Conservation (phyloP, 768 basidiomycete species). For the Clitopilus passeckerianus region DNA sequence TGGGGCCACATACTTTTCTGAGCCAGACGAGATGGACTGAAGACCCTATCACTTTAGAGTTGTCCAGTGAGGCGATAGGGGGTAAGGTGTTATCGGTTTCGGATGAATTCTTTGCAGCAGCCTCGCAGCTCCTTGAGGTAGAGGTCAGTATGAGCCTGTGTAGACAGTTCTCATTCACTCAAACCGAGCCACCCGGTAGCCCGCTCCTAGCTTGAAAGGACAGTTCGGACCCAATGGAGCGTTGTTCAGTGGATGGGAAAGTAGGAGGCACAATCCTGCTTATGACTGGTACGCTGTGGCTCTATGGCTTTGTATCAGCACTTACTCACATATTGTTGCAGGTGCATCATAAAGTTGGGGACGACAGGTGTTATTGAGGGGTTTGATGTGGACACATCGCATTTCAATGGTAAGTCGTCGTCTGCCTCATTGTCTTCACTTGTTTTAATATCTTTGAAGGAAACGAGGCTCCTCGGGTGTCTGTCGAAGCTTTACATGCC, state of each 20-base stretch:
- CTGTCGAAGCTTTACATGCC: conserved; percentile 57
- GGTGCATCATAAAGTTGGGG: conserved; percentile 90
- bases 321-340: conserved; percentile 20
- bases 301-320: neutral
- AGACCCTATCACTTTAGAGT: conserved; percentile 48
- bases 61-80: conserved; percentile 84
- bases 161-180: neutral
- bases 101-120: conserved; percentile 96
- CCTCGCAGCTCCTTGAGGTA: conserved; percentile 75
- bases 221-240: conserved; percentile 97
- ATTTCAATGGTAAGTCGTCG: conserved; percentile 71
- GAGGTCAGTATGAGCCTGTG: conserved; percentile 45
- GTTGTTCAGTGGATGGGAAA: conserved; percentile 93
- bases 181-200: conserved; percentile 36
- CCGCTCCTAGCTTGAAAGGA: conserved; percentile 86
- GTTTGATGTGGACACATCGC: conserved; percentile 92
- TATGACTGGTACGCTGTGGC: conserved; percentile 70
- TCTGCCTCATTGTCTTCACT: too few relatives aligned
- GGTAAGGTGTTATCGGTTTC: conserved; percentile 72
- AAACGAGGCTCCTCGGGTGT: conserved; percentile 82
- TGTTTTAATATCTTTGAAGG: conserved; percentile 32
- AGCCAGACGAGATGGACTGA: neutral
- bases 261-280: conserved; percentile 78
- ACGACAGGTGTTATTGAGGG: conserved; percentile 68
- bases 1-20: neutral